A percentile compares a stretch with the other conserved stretches of the same genome.
These are phyloP conservation scores for Dictyostelium capitatum DNA, from an alignment of 78 protist species.

Conservation along the genomic window DNA sequence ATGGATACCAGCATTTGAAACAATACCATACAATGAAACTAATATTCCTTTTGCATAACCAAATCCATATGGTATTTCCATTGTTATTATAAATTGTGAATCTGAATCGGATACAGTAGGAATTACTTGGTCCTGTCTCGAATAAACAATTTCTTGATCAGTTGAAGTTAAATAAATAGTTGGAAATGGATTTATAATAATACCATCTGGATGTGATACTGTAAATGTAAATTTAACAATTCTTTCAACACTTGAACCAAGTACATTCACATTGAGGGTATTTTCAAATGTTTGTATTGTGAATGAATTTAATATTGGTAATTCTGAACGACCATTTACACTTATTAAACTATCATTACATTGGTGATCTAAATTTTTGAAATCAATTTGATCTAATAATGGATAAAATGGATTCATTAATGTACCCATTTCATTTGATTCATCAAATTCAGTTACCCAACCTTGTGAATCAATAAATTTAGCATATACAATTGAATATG, in stretches of 20 bases:
- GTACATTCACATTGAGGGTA: background rate
- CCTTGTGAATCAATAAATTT: background rate
- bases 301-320: too few relatives aligned
- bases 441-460: background rate
- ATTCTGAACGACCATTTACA: background rate
- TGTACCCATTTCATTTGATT: too few relatives aligned
- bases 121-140: background rate
- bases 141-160: background rate
- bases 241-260: background rate
- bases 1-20: background rate
- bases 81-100: background rate
- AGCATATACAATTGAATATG: background rate
- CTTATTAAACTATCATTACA: background rate
- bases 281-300: background rate
- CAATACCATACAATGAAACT: background rate
- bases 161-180: background rate
- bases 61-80: background rate
- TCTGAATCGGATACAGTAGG: background rate
- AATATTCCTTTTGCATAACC: background rate
- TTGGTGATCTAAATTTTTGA: too few relatives aligned
- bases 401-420: background rate
- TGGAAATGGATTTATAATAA: background rate
- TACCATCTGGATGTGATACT: background rate
- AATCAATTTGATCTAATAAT: background rate
- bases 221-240: background rate